Evolutionary conservation across 768 basidiomycete genomes (phyloP), one percentile per base, ranked within the genome.

Genomic region (Pleurotus citrinopileatus): DNA sequence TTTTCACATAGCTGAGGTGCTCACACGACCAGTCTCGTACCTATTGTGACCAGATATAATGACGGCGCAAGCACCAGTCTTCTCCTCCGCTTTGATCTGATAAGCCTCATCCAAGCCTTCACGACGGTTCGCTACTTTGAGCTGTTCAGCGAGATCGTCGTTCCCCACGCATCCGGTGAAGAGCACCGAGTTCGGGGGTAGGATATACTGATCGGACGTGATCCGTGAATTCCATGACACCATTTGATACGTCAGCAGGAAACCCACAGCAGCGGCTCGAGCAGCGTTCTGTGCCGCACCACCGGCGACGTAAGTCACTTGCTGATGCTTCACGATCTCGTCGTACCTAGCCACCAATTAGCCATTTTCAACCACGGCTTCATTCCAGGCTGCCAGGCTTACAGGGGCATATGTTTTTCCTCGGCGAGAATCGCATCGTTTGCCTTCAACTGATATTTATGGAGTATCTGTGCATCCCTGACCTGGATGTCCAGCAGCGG

Each of bases 401-500:
- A 95, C 94, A 98, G 84, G 17, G 84, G 77, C 55, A 78, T 73
- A 60, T 98, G 95, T 71, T 92, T 89, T 55, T 86, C 87, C 59
- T 86, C 88, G 2, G 94, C 96, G 54, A 98, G 82, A 69, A 97
- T 94, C 42, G 96, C 96, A 69, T 98, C 91, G 75, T 98, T 94
- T 50, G 93, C 78, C 67, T 91, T 91, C 64, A 98, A 82, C 55
- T 71, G 80, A 66, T 98, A 98, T 70, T 97, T 97, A 62, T 87
- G 74, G 53, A 98, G 77, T 40, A 97, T 79, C 28, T 76, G 77
- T 65, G 94, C 91, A 48, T 90, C 78, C 57, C 74, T 82, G 65
- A 95, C 93, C 73, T 95, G 94, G 74, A 98, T 88, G 69, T 98
- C 95, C 43, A 98, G 87, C 66, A 98, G 79, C 62, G 95, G 95